These are phyloP conservation scores for Picea glauca DNA, from an alignment of 75 land plant species.

Conservation along the genomic window DNA sequence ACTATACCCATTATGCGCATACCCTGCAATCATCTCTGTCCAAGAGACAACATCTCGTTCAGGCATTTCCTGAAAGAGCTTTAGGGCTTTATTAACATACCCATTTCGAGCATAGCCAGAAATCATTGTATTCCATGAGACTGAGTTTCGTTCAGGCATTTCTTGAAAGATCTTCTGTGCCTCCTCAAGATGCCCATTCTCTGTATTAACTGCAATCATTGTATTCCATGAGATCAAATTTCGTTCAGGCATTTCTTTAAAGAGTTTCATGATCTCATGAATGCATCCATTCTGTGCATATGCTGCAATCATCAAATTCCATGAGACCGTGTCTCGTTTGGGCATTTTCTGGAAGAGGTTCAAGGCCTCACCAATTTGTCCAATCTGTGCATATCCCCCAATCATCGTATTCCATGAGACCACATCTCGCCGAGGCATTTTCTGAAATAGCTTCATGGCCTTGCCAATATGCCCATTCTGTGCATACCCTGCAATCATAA, in stretches of 20 bases:
- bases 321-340: not conserved
- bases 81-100: constrained; percentile 14
- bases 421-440: constrained; percentile 41
- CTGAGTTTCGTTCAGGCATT: constrained; percentile 20
- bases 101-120: constrained; percentile 21
- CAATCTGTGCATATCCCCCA: not conserved
- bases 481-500: constrained; percentile 54
- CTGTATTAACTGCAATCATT: constrained; percentile 17
- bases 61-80: constrained; percentile 15
- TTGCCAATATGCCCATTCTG: constrained; percentile 29
- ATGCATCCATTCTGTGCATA: not conserved
- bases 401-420: constrained; percentile 44
- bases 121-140: constrained; percentile 31
- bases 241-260: constrained; percentile 3
- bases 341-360: not conserved
- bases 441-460: constrained; percentile 50
- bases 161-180: constrained; percentile 22
- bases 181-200: constrained; percentile 24
- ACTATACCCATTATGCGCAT: constrained; percentile 14
- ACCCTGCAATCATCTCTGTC: constrained; percentile 10
- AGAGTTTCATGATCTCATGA: not conserved
- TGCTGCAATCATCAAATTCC: constrained; percentile 5
- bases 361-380: not conserved
- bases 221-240: not conserved
- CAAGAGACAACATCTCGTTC: constrained; percentile 10